Conservation (phyloP, 2,329 filamentous ascomycete species). For the Dendryphion nanum region DNA sequence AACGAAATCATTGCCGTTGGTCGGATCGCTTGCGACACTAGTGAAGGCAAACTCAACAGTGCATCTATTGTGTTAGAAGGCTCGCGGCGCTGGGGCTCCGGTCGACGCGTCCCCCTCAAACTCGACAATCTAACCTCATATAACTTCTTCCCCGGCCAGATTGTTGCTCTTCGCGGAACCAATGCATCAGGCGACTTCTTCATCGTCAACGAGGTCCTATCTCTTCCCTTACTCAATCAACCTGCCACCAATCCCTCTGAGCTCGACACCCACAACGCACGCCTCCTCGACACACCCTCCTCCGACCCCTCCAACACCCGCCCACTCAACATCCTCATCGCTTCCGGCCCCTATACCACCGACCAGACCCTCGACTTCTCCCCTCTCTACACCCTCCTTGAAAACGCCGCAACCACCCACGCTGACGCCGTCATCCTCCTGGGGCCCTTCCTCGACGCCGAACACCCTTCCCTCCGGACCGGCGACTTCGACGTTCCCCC, state of each 20-base stretch:
- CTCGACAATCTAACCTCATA: constrained; percentile 67
- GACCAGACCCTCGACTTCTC: constrained; percentile 92
- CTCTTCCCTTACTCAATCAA: constrained; percentile 70
- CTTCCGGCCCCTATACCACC: constrained; percentile 85
- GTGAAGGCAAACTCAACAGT: constrained; percentile 82
- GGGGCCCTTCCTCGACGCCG: constrained; percentile 87
- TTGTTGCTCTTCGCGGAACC: constrained; percentile 81
- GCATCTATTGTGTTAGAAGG: constrained; percentile 87
- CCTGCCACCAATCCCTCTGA: constrained; percentile 68
- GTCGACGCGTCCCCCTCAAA: constrained; percentile 76
- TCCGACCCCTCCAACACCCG: constrained; percentile 50
- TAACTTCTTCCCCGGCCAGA: constrained; percentile 92
- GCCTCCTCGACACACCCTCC: constrained; percentile 62
- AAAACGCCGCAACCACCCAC: constrained; percentile 69
- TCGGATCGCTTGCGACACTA: constrained; percentile 82
- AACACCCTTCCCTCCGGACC: constrained; percentile 79
- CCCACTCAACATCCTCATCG: constrained; percentile 75
- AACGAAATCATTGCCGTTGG: constrained; percentile 87
- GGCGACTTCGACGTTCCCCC: constrained; percentile 47
- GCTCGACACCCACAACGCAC: constrained; percentile 67
- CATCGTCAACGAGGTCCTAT: constrained; percentile 71
- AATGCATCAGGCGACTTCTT: constrained; percentile 87
- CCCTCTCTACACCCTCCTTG: constrained; percentile 77
- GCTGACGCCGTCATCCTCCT: constrained; percentile 77
- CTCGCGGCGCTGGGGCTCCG: constrained; percentile 78